phyloP scores from a whole-genome alignment of 2,329 filamentous ascomycete species.

The Penicillium sp. region DNA sequence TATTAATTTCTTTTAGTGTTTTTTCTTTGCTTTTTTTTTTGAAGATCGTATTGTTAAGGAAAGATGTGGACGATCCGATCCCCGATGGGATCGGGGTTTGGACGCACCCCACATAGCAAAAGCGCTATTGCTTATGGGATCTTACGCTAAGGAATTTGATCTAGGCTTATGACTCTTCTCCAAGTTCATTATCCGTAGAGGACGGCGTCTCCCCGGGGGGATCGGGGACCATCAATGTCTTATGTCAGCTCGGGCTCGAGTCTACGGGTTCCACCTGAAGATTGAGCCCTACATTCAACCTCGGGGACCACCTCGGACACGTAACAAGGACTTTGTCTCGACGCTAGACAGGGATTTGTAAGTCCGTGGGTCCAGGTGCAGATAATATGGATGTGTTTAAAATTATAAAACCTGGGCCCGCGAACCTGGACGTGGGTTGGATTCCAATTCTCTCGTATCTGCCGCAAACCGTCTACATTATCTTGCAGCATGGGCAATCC shows the following conservation, averaged over 20 bases:
- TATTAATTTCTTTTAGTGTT: neutral
- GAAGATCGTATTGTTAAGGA: neutral
- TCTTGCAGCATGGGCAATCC: conserved; percentile 4
- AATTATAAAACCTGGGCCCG: conserved; percentile 5
- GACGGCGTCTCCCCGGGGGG: neutral
- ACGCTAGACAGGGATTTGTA: neutral
- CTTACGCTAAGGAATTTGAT: neutral
- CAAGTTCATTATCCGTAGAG: neutral
- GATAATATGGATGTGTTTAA: neutral
- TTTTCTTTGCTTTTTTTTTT: neutral
- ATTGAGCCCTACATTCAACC: neutral
- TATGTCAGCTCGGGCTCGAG: conserved; percentile 1
- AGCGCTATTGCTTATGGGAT: neutral
- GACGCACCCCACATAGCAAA: neutral
- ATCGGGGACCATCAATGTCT: conserved; percentile 1
- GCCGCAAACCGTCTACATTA: neutral
- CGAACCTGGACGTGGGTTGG: neutral
- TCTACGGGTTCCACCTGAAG: neutral
- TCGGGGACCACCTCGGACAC: conserved; percentile 7
- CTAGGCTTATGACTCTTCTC: neutral
- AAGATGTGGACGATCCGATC: neutral
- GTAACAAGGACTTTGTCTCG: neutral
- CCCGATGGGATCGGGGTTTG: neutral
- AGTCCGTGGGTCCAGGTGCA: neutral
- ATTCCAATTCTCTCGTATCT: neutral